Evolutionary conservation across 2,329 filamentous ascomycete genomes (phyloP).

Genomic region (Gnomoniopsis sp.): DNA sequence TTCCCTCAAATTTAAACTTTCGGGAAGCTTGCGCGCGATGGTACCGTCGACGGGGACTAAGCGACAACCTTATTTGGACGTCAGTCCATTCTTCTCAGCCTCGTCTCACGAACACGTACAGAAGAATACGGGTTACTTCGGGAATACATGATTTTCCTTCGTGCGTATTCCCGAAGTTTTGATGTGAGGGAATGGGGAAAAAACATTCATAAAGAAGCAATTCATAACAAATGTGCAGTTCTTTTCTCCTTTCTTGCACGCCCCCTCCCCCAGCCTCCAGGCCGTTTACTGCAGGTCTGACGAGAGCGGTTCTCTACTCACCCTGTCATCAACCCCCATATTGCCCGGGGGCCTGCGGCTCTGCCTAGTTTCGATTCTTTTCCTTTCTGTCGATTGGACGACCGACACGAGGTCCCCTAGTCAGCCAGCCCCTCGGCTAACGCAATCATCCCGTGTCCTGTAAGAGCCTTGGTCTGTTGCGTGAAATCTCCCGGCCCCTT

Average conservation of each 20-base stretch:
- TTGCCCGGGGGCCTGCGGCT: background rate
- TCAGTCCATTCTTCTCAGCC: slow-evolving; percentile 5
- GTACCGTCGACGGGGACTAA: slow-evolving; percentile 10
- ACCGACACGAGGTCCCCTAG: background rate
- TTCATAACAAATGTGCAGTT: no score
- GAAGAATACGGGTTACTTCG: no score
- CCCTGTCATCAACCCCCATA: background rate
- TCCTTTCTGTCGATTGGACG: background rate
- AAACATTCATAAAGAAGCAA: no score
- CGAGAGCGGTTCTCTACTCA: background rate
- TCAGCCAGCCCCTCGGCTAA: background rate
- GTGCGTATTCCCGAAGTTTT: no score
- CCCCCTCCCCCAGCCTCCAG: background rate
- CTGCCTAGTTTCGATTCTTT: background rate
- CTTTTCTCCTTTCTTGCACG: background rate
- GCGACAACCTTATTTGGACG: slow-evolving; percentile 19
- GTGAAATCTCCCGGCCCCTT: background rate
- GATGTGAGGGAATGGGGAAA: no score
- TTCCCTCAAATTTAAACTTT: slow-evolving; percentile 1
- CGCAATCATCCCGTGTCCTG: background rate
- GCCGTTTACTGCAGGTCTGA: slow-evolving; percentile 2
- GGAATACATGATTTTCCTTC: no score
- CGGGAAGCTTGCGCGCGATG: slow-evolving; percentile 13
- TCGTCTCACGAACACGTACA: background rate
- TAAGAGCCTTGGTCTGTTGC: background rate